phyloP scores from a whole-genome alignment of 768 basidiomycete species.

The Boletellus ananiceps region DNA sequence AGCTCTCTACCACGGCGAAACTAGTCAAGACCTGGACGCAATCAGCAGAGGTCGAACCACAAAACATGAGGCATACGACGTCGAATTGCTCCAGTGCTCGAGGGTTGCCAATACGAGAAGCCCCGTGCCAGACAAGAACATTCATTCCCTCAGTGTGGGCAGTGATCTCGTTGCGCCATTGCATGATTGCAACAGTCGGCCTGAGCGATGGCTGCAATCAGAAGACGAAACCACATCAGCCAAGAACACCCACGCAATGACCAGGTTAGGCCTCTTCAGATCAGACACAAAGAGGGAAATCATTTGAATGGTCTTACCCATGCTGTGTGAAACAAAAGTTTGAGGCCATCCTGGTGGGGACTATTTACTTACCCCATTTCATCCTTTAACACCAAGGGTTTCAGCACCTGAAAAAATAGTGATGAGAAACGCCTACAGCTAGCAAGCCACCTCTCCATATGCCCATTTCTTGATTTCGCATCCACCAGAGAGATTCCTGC shows the following conservation, averaged over 20 bases:
- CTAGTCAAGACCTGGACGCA: constrained; percentile 68
- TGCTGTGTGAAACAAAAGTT: constrained; percentile 39
- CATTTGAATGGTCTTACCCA: constrained; percentile 97
- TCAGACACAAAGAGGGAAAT: constrained; percentile 86
- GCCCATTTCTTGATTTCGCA: constrained; percentile 87
- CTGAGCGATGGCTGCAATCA: constrained; percentile 23
- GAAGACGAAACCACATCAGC: not conserved
- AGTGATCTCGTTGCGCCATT: constrained; percentile 94
- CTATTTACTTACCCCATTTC: constrained; percentile 75
- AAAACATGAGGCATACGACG: constrained; percentile 50
- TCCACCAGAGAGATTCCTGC: constrained; percentile 91
- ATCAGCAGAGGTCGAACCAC: constrained; percentile 1
- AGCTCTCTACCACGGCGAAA: constrained; percentile 86
- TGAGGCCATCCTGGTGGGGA: constrained; percentile 1
- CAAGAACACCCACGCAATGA: constrained; percentile 70
- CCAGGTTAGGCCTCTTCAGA: constrained; percentile 74
- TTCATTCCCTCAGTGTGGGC: constrained; percentile 80
- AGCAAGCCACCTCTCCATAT: constrained; percentile 90
- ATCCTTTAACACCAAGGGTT: constrained; percentile 42
- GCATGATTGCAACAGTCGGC: constrained; percentile 51
- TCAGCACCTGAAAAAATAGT: constrained; percentile 6
- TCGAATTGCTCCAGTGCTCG: constrained; percentile 79
- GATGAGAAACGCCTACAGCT: constrained; percentile 51
- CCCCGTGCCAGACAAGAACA: constrained; percentile 91
- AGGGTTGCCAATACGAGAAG: constrained; percentile 59